Conservation (phyloP, 108 stramenopile genomes). For the Aurantiochytrium sp. region DNA sequence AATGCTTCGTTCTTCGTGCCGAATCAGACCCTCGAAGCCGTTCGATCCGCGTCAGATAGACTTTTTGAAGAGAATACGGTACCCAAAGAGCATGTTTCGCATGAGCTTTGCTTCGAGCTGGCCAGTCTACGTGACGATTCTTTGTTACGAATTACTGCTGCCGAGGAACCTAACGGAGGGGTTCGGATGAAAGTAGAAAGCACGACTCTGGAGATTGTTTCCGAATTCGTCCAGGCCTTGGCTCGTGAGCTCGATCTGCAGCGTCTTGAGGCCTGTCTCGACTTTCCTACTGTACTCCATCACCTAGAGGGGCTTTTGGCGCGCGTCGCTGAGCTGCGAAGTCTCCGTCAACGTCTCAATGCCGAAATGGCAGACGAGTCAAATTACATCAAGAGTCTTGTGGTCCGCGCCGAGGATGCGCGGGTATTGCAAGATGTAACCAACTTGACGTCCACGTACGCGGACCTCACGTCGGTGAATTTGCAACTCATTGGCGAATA, state of each 20-base stretch:
- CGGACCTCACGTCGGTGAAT: conserved; percentile 41
- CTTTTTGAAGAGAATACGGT: background rate
- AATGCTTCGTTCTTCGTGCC: background rate
- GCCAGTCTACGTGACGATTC: background rate
- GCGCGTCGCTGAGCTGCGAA: conserved; percentile 29
- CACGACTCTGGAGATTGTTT: background rate
- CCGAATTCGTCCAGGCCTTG: background rate
- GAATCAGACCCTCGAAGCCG: background rate
- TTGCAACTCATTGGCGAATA: conserved; percentile 44
- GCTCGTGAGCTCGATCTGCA: background rate
- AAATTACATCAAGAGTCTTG: conserved; percentile 37
- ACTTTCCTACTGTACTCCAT: conserved; percentile 39
- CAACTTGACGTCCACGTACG: conserved; percentile 38
- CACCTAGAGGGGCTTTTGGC: background rate
- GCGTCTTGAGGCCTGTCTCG: conserved; percentile 32
- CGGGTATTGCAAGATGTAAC: conserved; percentile 46
- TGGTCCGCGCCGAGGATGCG: conserved; percentile 52
- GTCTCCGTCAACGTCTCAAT: conserved; percentile 30
- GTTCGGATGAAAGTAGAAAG: background rate
- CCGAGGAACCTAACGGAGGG: background rate
- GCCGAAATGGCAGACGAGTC: conserved; percentile 59
- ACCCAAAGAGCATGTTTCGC: background rate
- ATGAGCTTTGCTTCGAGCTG: background rate
- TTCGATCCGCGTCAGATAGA: no score
- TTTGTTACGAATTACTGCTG: background rate